Percentiles rank a stretch among this genome's conserved stretches.
Evolutionary conservation across 345 rosid genomes (phyloP).

Genomic region (Citrus australasica): DNA sequence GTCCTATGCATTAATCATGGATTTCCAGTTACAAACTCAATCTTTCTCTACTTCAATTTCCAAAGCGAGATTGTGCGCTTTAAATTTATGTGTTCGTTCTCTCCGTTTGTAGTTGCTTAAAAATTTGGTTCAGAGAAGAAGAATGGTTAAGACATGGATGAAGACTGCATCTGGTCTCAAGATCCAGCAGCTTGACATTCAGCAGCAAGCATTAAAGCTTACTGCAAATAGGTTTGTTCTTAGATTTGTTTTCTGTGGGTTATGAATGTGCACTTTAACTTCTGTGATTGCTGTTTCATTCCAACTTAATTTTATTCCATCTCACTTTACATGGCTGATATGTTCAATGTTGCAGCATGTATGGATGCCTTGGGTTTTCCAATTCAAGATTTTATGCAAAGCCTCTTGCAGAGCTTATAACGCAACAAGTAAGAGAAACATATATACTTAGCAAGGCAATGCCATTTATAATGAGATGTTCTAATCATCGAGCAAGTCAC

Average conservation of each 20-base stretch:
- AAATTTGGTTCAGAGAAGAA: constrained; percentile 83
- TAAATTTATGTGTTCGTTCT: background rate
- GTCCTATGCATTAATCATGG: background rate
- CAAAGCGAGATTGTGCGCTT: background rate
- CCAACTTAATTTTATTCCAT: background rate
- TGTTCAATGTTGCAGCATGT: constrained; percentile 63
- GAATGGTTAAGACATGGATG: constrained; percentile 84
- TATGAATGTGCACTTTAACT: background rate
- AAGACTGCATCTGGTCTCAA: constrained; percentile 74
- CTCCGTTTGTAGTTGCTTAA: constrained; percentile 65
- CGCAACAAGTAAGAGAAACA: constrained; percentile 62
- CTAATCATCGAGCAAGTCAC: constrained; percentile 12
- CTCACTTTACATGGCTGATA: constrained; percentile 16
- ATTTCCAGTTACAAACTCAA: constrained; percentile 2
- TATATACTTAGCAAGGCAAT: constrained; percentile 1
- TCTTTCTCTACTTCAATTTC: background rate
- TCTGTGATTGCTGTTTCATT: background rate
- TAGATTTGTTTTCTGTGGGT: constrained; percentile 6
- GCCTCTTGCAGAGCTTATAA: constrained; percentile 96
- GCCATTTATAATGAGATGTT: background rate
- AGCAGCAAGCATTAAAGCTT: constrained; percentile 96
- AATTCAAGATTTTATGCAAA: constrained; percentile 98
- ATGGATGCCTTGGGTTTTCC: constrained; percentile 98
- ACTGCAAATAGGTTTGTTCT: constrained; percentile 85
- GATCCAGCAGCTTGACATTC: constrained; percentile 87